Conservation (phyloP, 2,329 filamentous ascomycete species). For the Geoglossum cookeanum region DNA sequence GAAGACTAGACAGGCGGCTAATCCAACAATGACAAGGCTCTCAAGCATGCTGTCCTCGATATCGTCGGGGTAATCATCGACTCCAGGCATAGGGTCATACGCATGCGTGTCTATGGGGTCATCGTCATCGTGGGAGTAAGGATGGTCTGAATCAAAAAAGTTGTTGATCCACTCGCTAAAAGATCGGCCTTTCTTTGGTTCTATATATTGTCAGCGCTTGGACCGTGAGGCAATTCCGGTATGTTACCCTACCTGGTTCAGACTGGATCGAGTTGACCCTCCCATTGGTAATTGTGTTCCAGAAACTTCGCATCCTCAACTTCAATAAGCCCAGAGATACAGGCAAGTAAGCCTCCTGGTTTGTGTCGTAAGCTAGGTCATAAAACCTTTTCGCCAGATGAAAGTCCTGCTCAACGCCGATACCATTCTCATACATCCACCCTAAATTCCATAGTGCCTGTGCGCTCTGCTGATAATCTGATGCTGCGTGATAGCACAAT, state of each 20-base stretch:
- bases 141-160: slow-evolving; percentile 54
- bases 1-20: slow-evolving; percentile 55
- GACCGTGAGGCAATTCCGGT: neutral
- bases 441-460: slow-evolving; percentile 94
- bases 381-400: slow-evolving; percentile 95
- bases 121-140: slow-evolving; percentile 41
- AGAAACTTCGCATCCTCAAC: slow-evolving; percentile 67
- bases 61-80: slow-evolving; percentile 36
- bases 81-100: slow-evolving; percentile 35
- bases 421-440: slow-evolving; percentile 98
- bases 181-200: slow-evolving; percentile 52
- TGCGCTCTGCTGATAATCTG: slow-evolving; percentile 77
- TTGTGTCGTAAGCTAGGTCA: slow-evolving; percentile 78
- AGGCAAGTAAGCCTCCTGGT: slow-evolving; percentile 81
- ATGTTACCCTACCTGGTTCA: slow-evolving; percentile 49
- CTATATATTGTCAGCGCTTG: slow-evolving; percentile 22
- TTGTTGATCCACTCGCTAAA: slow-evolving; percentile 72
- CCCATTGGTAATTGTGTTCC: slow-evolving; percentile 87
- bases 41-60: slow-evolving; percentile 68
- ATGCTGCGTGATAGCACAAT: slow-evolving; percentile 78
- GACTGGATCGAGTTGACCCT: slow-evolving; percentile 81
- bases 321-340: slow-evolving; percentile 80
- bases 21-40: slow-evolving; percentile 61
- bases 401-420: slow-evolving; percentile 85
- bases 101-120: slow-evolving; percentile 22